A percentile compares a stretch with the other conserved stretches of the same genome.
These are phyloP conservation scores for Lobosporangium transversale DNA, from an alignment of 192 early-diverging fungal genomes.

Conservation along the genomic window DNA sequence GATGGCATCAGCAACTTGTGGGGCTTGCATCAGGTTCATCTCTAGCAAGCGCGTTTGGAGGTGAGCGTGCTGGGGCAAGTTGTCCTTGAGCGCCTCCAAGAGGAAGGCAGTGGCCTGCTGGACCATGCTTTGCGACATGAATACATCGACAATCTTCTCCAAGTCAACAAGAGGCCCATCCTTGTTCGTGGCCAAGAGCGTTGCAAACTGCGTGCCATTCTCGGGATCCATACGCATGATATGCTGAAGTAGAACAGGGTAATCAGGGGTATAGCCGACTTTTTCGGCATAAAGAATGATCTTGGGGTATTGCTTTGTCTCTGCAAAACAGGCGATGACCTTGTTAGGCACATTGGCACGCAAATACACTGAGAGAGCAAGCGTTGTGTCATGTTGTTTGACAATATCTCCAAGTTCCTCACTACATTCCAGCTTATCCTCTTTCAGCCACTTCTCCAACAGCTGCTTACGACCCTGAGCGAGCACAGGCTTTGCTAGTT, in stretches of 20 bases:
- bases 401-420: slow-evolving; percentile 99
- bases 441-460: slow-evolving; percentile 98
- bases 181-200: slow-evolving; percentile 85
- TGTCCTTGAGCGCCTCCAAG: slow-evolving; percentile 94
- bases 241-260: slow-evolving; percentile 87
- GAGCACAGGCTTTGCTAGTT: slow-evolving; percentile 91
- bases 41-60: slow-evolving; percentile 96
- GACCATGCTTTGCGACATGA: slow-evolving; percentile 90
- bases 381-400: slow-evolving; percentile 87
- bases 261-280: slow-evolving; percentile 94
- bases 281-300: slow-evolving; percentile 96
- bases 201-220: slow-evolving; percentile 94
- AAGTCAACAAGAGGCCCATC: slow-evolving; percentile 82
- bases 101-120: slow-evolving; percentile 98
- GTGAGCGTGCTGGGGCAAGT: slow-evolving; percentile 89
- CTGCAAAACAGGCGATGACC: slow-evolving; percentile 95
- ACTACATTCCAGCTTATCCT: slow-evolving; percentile 98
- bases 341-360: slow-evolving; percentile 94
- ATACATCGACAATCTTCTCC: slow-evolving; percentile 92
- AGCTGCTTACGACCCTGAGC: slow-evolving; percentile 90
- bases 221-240: slow-evolving; percentile 93
- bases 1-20: slow-evolving; percentile 99
- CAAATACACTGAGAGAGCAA: slow-evolving; percentile 95
- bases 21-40: slow-evolving; percentile 97
- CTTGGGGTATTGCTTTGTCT: slow-evolving; percentile 95